Evolutionary conservation across 768 basidiomycete species (phyloP).

Genomic region (Boletus rubroflammeus): DNA sequence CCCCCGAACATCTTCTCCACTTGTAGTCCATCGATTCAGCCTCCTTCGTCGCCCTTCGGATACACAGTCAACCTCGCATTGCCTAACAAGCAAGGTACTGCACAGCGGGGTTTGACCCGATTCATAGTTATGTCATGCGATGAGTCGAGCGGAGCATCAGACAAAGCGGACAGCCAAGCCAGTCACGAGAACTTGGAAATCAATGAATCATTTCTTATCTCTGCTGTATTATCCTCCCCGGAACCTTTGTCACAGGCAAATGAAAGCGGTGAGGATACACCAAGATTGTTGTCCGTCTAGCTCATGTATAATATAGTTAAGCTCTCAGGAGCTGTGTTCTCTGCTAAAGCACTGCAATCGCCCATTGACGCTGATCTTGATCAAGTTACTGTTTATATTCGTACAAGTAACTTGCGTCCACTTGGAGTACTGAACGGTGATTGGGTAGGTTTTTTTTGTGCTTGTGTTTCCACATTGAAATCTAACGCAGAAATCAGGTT

Average conservation of each 20-base stretch:
- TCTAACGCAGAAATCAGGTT: slow-evolving; percentile 38
- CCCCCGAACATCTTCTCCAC: slow-evolving; percentile 18
- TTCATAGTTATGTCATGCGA: slow-evolving; percentile 46
- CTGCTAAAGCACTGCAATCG: slow-evolving; percentile 30
- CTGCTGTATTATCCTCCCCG: slow-evolving; percentile 37
- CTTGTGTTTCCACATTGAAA: not conserved
- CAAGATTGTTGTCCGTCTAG: not conserved
- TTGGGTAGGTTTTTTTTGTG: slow-evolving; percentile 52
- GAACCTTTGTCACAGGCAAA: slow-evolving; percentile 7
- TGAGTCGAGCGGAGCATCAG: not conserved
- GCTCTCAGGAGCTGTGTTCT: slow-evolving; percentile 21
- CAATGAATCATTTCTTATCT: slow-evolving; percentile 66
- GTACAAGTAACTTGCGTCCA: slow-evolving; percentile 58
- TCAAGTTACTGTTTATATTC: slow-evolving; percentile 57
- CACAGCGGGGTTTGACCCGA: slow-evolving; percentile 45
- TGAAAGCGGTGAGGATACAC: slow-evolving; percentile 6
- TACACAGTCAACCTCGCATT: slow-evolving; percentile 59
- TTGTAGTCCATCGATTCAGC: slow-evolving; percentile 10
- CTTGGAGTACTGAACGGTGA: slow-evolving; percentile 70
- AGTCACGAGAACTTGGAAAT: slow-evolving; percentile 57
- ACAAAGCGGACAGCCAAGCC: slow-evolving; percentile 8
- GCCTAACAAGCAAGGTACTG: slow-evolving; percentile 72
- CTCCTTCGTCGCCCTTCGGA: slow-evolving; percentile 22
- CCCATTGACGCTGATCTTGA: slow-evolving; percentile 39
- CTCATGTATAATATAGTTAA: not conserved